Percentiles rank a stretch among this genome's conserved stretches.
Evolutionary conservation across 106 monocot genomes (phyloP).

Genomic region (Narthecium ossifragum): DNA sequence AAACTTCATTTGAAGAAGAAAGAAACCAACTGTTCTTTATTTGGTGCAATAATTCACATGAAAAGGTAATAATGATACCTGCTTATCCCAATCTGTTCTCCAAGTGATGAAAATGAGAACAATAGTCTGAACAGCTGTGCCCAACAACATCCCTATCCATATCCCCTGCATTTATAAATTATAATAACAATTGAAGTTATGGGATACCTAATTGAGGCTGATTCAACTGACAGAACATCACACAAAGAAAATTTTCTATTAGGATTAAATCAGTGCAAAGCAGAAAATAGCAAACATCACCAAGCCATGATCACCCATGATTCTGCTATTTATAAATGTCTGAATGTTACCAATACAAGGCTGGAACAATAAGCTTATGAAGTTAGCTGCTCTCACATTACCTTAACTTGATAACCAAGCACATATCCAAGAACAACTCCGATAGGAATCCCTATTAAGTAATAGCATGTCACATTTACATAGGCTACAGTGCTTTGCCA

Average conservation of each 20-base stretch:
- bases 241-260: neutral
- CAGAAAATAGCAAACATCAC: too few relatives aligned
- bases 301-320: too few relatives aligned
- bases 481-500: constrained; percentile 76
- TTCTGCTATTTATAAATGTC: too few relatives aligned
- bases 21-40: too few relatives aligned
- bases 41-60: too few relatives aligned
- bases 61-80: too few relatives aligned
- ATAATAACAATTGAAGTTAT: too few relatives aligned
- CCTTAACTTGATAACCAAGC: constrained; percentile 57
- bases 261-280: too few relatives aligned
- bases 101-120: constrained; percentile 59
- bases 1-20: too few relatives aligned
- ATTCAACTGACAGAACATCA: neutral
- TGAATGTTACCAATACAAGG: too few relatives aligned
- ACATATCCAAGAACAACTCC: constrained; percentile 35
- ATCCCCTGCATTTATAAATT: constrained; percentile 43
- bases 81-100: constrained; percentile 83
- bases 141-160: constrained; percentile 88
- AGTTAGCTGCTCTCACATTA: neutral
- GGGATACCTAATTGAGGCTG: too few relatives aligned
- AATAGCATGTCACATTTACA: constrained; percentile 76
- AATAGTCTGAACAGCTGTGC: constrained; percentile 62
- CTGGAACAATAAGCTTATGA: too few relatives aligned
- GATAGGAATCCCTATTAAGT: constrained; percentile 78